phyloP scores from a whole-genome alignment of 2,329 filamentous ascomycete species.

The Samsoniella hepiali region DNA sequence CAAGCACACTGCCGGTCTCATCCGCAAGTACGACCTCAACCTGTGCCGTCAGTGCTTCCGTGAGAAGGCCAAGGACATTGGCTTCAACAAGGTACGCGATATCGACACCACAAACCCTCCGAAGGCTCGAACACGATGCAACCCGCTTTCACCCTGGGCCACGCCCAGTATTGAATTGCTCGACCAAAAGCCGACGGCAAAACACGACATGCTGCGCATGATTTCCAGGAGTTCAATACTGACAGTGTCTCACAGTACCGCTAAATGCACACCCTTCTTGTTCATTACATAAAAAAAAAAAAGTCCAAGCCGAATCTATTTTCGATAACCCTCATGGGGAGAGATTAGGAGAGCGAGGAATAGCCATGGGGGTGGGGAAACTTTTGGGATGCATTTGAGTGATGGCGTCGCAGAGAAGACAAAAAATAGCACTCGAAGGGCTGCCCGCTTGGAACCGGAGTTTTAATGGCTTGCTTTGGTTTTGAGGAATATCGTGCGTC shows the following conservation, averaged over 20 bases:
- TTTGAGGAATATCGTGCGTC: constrained; percentile 41
- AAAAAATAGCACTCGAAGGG: constrained; percentile 33
- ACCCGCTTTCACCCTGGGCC: not conserved
- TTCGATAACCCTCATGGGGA: constrained; percentile 16
- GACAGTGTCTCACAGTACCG: constrained; percentile 32
- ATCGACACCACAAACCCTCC: not conserved
- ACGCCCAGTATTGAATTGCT: not conserved
- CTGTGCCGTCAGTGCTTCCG: constrained; percentile 78
- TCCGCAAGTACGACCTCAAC: constrained; percentile 99
- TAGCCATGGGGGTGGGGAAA: constrained; percentile 14
- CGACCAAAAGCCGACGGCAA: not conserved
- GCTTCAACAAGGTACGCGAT: constrained; percentile 64
- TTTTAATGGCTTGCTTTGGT: constrained; percentile 45
- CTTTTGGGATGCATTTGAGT: constrained; percentile 14
- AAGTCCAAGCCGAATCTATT: constrained; percentile 17
- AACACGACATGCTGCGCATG: not conserved
- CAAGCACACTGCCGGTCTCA: constrained; percentile 97
- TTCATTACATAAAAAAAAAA: constrained; percentile 12
- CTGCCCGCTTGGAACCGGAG: constrained; percentile 44
- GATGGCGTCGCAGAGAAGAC: constrained; percentile 32
- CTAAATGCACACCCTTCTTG: constrained; percentile 28
- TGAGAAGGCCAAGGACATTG: constrained; percentile 70
- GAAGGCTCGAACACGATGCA: not conserved
- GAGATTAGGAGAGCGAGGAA: constrained; percentile 15
- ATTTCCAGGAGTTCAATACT: constrained; percentile 22